A percentile compares a stretch with the other conserved stretches of the same genome.
Evolutionary conservation across 2,329 filamentous ascomycete genomes (phyloP).

Genomic region (Teratosphaeria destructans): DNA sequence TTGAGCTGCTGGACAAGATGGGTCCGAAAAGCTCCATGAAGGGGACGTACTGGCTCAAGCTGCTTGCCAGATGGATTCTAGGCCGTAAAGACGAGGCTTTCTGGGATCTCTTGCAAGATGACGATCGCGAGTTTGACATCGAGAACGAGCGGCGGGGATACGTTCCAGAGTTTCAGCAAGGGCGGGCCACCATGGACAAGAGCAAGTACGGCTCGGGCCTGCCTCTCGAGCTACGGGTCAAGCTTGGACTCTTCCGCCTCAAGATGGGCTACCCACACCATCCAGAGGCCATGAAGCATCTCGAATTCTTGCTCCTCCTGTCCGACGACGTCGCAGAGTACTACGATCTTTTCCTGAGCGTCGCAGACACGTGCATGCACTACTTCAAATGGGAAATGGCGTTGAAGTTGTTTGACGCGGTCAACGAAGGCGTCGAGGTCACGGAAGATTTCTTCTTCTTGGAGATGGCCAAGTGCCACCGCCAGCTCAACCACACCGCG

Average conservation of each 20-base stretch:
- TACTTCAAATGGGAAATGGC: slow-evolving; percentile 44
- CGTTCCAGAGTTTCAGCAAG: slow-evolving; percentile 51
- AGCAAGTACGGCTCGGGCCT: slow-evolving; percentile 60
- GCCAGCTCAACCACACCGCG: slow-evolving; percentile 30
- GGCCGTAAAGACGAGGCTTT: slow-evolving; percentile 61
- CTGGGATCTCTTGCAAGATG: slow-evolving; percentile 59
- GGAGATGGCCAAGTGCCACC: slow-evolving; percentile 55
- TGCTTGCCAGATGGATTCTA: slow-evolving; percentile 69
- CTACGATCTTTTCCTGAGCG: slow-evolving; percentile 69
- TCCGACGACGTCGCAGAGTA: slow-evolving; percentile 54
- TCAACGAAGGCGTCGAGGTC: slow-evolving; percentile 32
- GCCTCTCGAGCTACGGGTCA: slow-evolving; percentile 72
- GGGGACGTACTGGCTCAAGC: slow-evolving; percentile 60
- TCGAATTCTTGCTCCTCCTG: slow-evolving; percentile 44
- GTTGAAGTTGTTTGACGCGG: slow-evolving; percentile 47
- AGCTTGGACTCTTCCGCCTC: slow-evolving; percentile 74
- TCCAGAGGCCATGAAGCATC: slow-evolving; percentile 53
- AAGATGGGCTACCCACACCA: slow-evolving; percentile 51
- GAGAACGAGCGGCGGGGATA: slow-evolving; percentile 55
- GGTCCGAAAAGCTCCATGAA: slow-evolving; percentile 37
- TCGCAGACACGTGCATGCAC: slow-evolving; percentile 48
- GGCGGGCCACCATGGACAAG: slow-evolving; percentile 35
- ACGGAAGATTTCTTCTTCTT: slow-evolving; percentile 42
- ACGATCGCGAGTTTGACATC: slow-evolving; percentile 87
- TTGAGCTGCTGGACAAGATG: slow-evolving; percentile 57